phyloP scores from a whole-genome alignment of 768 basidiomycete species.

The Lactarius trivialis region DNA sequence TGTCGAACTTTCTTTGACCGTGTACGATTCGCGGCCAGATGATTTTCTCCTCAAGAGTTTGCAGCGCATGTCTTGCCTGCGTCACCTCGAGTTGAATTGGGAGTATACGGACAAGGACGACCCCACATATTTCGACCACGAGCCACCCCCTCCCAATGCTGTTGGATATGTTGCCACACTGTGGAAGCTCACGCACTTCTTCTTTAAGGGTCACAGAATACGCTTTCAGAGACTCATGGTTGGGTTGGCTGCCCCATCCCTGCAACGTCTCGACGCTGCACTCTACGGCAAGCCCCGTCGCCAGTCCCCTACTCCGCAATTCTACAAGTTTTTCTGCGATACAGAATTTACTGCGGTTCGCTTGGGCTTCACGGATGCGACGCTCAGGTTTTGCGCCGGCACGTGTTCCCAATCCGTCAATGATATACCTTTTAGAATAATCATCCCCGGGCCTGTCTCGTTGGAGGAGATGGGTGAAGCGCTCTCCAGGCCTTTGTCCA shows the following conservation, averaged over 20 bases:
- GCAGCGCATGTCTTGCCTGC: not conserved
- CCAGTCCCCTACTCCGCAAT: not conserved
- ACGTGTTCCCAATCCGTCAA: not conserved
- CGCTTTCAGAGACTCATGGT: not conserved
- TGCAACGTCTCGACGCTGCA: not conserved
- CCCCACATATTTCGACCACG: not conserved
- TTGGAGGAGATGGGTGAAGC: not conserved
- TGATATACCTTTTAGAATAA: not conserved
- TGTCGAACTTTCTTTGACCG: not conserved
- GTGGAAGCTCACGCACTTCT: not conserved
- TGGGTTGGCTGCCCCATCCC: conserved; percentile 1
- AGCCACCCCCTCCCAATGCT: not conserved
- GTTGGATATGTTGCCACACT: not conserved
- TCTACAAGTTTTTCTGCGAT: not conserved
- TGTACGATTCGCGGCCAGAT: not conserved
- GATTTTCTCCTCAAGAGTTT: not conserved
- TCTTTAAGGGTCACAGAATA: not conserved
- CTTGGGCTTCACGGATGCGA: not conserved
- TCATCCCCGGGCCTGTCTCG: not conserved
- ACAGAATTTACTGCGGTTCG: not conserved
- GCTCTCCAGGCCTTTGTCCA: not conserved
- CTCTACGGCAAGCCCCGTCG: not conserved
- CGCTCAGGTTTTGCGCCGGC: not conserved
- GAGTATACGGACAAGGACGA: not conserved
- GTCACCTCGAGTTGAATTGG: not conserved